Evolutionary conservation across 2,329 filamentous ascomycete genomes (phyloP), one percentile per base, ranked within the genome.

Genomic region (Fusarium hostae): DNA sequence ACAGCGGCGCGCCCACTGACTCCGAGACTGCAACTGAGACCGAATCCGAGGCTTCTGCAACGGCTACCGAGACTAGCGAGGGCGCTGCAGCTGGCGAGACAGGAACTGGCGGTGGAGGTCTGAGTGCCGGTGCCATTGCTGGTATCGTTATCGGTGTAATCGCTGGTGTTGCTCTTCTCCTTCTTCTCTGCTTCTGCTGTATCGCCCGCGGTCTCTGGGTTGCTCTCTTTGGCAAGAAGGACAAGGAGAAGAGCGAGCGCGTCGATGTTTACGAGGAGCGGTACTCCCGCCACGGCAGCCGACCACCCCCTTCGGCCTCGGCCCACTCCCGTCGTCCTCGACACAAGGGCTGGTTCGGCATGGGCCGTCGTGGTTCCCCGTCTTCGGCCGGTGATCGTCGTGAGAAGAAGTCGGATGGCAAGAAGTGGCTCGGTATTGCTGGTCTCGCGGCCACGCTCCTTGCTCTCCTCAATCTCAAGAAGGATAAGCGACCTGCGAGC

Each of bases 91-190:
- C 72, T 48, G 70, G 57, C 20, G 67, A 71, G 35, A 77, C 18
- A 35, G 84, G 80, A 48, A 82, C 81, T 48, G 70, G 70, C 43
- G 81, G 82, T 32, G 82, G 82, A 61, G 80, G 82, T 45, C 86
- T 95, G 59, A 92, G 90, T 75, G 87, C 86, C 45, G 92, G 92
- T 57, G 92, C 91, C 66, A 95, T 95, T 75, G 92, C 93, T 20
- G 92, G 92, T 66, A 95, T 95, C 76, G 92, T 95, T 72, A 90
- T 95, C 61, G 92, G 92, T 69, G 87, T 89, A 15, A 85, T 95
- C 52, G 86, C 87, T 18, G 92, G 91, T 68, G 84, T 94, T 39
- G 81, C 86, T 43, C 84, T 95, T 5, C 87, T 95, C 26, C 83
- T 91, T 8, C 86, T 93, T 11, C 82, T 94, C 76, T 94, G 91